Evolutionary conservation across 2,329 filamentous ascomycete genomes (phyloP).

Genomic region (Colletotrichum cuscutae): DNA sequence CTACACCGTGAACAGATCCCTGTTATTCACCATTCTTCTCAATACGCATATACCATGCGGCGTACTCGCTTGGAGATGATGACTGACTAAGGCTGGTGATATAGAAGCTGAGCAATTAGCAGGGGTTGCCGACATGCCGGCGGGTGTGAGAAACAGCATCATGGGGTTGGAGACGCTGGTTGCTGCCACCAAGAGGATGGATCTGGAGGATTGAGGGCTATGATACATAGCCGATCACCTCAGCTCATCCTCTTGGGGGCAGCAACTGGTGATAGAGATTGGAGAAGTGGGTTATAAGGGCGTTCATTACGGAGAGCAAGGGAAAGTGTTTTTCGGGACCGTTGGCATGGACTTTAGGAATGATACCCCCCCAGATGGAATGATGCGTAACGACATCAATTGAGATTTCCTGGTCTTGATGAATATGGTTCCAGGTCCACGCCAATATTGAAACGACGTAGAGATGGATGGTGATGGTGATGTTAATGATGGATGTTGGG

Average conservation of each 20-base stretch:
- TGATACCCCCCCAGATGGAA: background rate
- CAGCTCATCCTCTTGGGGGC: background rate
- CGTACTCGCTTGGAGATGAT: background rate
- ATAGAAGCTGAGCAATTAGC: background rate
- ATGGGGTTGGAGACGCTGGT: constrained; percentile 28
- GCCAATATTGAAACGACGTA: too few relatives aligned
- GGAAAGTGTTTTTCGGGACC: background rate
- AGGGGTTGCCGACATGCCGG: constrained; percentile 1
- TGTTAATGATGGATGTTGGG: background rate
- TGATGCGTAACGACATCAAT: background rate
- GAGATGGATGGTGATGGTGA: too few relatives aligned
- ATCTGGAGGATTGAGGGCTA: constrained; percentile 11
- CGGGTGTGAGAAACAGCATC: constrained; percentile 23
- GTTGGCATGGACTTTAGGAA: background rate
- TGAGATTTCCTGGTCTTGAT: background rate
- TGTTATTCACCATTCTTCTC: background rate
- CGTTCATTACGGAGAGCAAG: background rate
- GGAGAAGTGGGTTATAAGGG: background rate
- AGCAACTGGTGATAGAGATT: background rate
- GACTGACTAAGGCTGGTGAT: background rate
- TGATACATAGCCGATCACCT: background rate
- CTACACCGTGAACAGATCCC: too few relatives aligned
- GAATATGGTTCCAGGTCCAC: too few relatives aligned
- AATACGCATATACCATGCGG: background rate
- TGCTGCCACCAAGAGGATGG: constrained; percentile 19